Conservation (phyloP, 805 yeast species). For the Candida boleticola region DNA sequence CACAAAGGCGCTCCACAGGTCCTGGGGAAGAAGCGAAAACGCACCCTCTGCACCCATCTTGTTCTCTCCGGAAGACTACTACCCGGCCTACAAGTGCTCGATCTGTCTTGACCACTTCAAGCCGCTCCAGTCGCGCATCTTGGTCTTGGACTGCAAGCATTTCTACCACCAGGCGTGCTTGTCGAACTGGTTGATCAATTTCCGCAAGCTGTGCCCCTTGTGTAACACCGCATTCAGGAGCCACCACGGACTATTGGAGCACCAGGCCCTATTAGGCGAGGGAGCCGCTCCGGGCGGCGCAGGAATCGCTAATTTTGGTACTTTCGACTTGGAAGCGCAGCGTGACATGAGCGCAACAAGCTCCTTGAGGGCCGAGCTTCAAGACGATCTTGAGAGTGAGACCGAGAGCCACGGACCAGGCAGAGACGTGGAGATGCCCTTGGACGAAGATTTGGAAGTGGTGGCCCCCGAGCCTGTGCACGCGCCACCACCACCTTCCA, state of each 20-base stretch:
- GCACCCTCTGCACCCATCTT: constrained; percentile 15
- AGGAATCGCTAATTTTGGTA: constrained; percentile 18
- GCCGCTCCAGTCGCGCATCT: constrained; percentile 45
- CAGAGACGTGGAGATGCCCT: not conserved
- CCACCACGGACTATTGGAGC: constrained; percentile 13
- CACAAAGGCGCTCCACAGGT: not conserved
- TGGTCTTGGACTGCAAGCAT: constrained; percentile 59
- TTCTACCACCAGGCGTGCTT: constrained; percentile 59
- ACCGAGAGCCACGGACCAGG: not conserved
- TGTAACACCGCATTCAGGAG: constrained; percentile 39
- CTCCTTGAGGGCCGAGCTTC: not conserved
- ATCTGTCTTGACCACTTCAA: constrained; percentile 57
- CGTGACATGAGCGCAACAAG: not conserved
- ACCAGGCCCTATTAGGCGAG: too few species aligned
- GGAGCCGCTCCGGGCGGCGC: constrained; percentile 7
- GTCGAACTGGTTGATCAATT: constrained; percentile 57
- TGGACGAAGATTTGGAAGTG: not conserved
- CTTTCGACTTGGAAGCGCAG: constrained; percentile 5
- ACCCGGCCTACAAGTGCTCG: constrained; percentile 53
- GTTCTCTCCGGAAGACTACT: constrained; percentile 31
- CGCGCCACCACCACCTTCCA: not conserved
- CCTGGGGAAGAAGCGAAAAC: not conserved
- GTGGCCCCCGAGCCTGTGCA: constrained; percentile 1
- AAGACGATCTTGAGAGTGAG: constrained; percentile 3
- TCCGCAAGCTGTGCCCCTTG: constrained; percentile 56